Conservation (phyloP, 331 rosid species). For the Stylosanthes scabra region DNA sequence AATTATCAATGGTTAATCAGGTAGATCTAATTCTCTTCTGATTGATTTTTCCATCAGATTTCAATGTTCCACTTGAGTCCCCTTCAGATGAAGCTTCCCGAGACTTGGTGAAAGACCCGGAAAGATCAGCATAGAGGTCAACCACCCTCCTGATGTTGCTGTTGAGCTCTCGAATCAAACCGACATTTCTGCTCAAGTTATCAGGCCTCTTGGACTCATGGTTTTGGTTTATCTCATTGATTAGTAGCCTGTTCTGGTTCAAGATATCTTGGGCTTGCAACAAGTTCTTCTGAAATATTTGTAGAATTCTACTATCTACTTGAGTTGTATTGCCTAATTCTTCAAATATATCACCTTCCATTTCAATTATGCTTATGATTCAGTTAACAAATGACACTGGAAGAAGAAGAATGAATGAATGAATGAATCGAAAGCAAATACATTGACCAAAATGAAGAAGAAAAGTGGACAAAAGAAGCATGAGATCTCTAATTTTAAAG, state of each 20-base stretch:
- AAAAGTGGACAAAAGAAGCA: slow-evolving; percentile 13
- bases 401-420: slow-evolving; percentile 28
- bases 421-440: slow-evolving; percentile 15
- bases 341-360: slow-evolving; percentile 78
- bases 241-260: slow-evolving; percentile 82
- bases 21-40: slow-evolving; percentile 85
- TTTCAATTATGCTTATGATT: slow-evolving; percentile 43
- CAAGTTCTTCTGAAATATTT: slow-evolving; percentile 81
- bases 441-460: slow-evolving; percentile 25
- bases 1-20: slow-evolving; percentile 39
- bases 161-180: slow-evolving; percentile 85
- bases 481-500: slow-evolving; percentile 25
- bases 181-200: slow-evolving; percentile 75
- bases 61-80: slow-evolving; percentile 76
- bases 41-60: slow-evolving; percentile 75
- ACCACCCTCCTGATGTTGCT: slow-evolving; percentile 91
- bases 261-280: slow-evolving; percentile 86
- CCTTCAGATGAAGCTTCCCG: slow-evolving; percentile 83
- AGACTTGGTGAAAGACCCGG: slow-evolving; percentile 71
- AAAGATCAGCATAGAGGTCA: slow-evolving; percentile 88
- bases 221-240: slow-evolving; percentile 87
- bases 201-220: slow-evolving; percentile 82
- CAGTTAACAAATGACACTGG: slow-evolving; percentile 54
- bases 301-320: slow-evolving; percentile 67
- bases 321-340: slow-evolving; percentile 61